Percentiles rank a stretch among this genome's conserved stretches.
These are phyloP conservation scores for Camptophora hylomeconis DNA, from an alignment of 2,329 filamentous ascomycete species.

Conservation along the genomic window DNA sequence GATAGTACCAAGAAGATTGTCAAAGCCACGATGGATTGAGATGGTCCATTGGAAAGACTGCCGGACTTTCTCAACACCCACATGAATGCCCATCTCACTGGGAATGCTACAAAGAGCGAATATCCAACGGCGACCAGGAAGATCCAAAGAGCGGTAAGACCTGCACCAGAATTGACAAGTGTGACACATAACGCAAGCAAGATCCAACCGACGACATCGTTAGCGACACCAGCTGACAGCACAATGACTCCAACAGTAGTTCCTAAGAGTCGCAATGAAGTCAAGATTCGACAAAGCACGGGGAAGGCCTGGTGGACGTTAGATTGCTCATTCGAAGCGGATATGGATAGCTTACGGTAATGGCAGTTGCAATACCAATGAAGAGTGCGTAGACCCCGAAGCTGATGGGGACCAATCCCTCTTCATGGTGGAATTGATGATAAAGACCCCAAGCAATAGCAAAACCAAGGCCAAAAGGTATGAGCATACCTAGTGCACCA, in stretches of 20 bases:
- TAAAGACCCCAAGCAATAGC: constrained; percentile 74
- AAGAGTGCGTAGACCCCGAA: constrained; percentile 61
- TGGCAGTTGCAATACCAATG: constrained; percentile 84
- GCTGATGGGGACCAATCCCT: constrained; percentile 41
- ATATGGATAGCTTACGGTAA: constrained; percentile 47
- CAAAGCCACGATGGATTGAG: constrained; percentile 68
- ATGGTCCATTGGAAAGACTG: constrained; percentile 75
- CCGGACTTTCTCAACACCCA: constrained; percentile 61
- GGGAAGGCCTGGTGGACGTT: constrained; percentile 49
- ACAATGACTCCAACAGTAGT: constrained; percentile 81
- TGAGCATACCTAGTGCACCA: constrained; percentile 61
- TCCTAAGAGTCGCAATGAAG: constrained; percentile 72
- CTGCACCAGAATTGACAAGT: constrained; percentile 74
- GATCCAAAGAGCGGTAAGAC: constrained; percentile 73
- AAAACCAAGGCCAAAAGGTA: constrained; percentile 72
- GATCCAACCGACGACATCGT: constrained; percentile 86
- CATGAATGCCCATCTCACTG: constrained; percentile 60
- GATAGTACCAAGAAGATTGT: constrained; percentile 67
- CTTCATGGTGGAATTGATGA: constrained; percentile 52
- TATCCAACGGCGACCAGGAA: constrained; percentile 64
- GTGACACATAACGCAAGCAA: constrained; percentile 85
- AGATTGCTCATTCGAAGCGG: constrained; percentile 2
- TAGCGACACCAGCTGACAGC: constrained; percentile 79
- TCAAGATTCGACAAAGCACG: constrained; percentile 84
- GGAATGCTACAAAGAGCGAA: constrained; percentile 59